These are phyloP conservation scores for Corymbia maculata DNA, from an alignment of 345 rosid species.

Conservation along the genomic window DNA sequence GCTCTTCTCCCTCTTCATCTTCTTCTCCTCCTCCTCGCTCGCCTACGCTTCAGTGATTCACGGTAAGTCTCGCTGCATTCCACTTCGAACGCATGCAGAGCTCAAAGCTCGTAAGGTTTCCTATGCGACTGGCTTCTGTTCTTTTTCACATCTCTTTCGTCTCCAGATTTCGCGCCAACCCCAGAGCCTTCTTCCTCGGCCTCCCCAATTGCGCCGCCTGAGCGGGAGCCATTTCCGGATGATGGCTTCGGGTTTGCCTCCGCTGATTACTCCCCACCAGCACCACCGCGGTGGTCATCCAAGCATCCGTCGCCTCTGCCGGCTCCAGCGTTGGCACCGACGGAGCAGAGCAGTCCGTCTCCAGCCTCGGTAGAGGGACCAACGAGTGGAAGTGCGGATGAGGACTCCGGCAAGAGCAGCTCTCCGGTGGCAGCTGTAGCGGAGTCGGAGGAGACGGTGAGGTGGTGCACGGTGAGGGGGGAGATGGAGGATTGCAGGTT, in stretches of 20 bases:
- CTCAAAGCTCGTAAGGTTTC: background rate
- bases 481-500: conserved; percentile 15
- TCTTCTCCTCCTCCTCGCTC: background rate
- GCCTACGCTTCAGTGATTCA: background rate
- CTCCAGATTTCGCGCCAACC: conserved; percentile 17
- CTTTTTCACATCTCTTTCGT: background rate
- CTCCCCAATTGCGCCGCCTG: background rate
- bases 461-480: conserved; percentile 18
- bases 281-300: background rate
- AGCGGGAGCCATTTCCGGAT: background rate
- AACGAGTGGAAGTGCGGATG: background rate
- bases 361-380: background rate
- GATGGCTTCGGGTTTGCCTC: background rate
- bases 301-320: background rate
- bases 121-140: background rate
- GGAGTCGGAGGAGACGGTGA: background rate
- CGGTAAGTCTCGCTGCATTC: background rate
- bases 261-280: background rate
- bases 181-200: background rate
- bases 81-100: background rate
- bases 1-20: background rate
- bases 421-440: background rate
- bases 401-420: background rate
- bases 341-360: background rate
- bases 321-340: background rate